These are phyloP conservation scores for Madurella fahalii DNA, from an alignment of 2,329 filamentous ascomycete genomes.

Conservation along the genomic window DNA sequence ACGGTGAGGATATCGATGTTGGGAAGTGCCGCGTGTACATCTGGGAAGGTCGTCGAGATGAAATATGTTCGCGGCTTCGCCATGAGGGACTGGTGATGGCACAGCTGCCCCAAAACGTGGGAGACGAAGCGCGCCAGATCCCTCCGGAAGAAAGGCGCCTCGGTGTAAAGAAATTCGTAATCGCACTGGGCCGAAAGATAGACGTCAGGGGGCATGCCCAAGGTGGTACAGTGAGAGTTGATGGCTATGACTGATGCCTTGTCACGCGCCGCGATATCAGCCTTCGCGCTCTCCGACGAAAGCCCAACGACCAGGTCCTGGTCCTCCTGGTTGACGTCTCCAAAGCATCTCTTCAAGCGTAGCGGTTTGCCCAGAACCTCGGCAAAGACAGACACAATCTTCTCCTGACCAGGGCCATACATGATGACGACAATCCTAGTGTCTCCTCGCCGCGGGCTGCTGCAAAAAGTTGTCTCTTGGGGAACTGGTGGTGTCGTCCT, in stretches of 20 bases:
- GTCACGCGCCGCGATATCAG: slow-evolving; percentile 55
- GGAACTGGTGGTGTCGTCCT: slow-evolving; percentile 26
- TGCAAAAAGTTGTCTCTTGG: slow-evolving; percentile 41
- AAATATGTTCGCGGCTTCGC: slow-evolving; percentile 76
- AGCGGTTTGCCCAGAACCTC: slow-evolving; percentile 74
- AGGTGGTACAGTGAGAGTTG: slow-evolving; percentile 71
- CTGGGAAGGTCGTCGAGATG: slow-evolving; percentile 84
- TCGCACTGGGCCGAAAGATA: slow-evolving; percentile 66
- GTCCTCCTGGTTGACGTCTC: slow-evolving; percentile 50
- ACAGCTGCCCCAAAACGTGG: slow-evolving; percentile 74
- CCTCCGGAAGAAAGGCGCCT: slow-evolving; percentile 65
- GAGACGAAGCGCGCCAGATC: slow-evolving; percentile 76
- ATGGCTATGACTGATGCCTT: slow-evolving; percentile 61
- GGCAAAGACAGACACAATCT: slow-evolving; percentile 70
- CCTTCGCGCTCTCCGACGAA: slow-evolving; percentile 51
- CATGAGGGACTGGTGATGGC: slow-evolving; percentile 71
- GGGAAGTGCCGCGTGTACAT: slow-evolving; percentile 75
- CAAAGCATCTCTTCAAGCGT: slow-evolving; percentile 54
- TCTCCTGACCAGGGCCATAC: slow-evolving; percentile 67
- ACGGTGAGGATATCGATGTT: slow-evolving; percentile 86
- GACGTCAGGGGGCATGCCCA: slow-evolving; percentile 64
- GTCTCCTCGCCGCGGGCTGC: slow-evolving; percentile 49
- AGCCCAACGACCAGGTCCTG: slow-evolving; percentile 66
- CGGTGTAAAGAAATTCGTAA: slow-evolving; percentile 82
- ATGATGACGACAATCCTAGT: slow-evolving; percentile 61